Evolutionary conservation across 2,329 filamentous ascomycete genomes (phyloP).

Genomic region (Calycina herbarum): DNA sequence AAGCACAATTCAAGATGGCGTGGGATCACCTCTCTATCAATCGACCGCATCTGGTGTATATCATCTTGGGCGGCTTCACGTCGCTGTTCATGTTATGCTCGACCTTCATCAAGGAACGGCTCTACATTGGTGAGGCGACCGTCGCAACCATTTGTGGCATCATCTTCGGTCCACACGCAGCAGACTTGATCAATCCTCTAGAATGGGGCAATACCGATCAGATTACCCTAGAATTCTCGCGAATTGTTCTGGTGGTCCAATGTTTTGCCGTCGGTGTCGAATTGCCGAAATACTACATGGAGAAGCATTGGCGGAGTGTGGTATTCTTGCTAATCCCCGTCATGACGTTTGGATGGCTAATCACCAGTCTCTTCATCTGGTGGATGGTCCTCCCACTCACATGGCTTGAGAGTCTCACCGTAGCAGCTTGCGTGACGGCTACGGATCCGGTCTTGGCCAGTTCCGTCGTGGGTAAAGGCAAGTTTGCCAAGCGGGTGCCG

Average conservation of each 20-base stretch:
- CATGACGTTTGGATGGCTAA: conserved; percentile 95
- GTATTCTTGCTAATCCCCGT: conserved; percentile 85
- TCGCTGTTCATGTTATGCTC: conserved; percentile 98
- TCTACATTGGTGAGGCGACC: conserved; percentile 98
- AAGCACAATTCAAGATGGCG: conserved; percentile 54
- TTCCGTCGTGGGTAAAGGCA: conserved; percentile 97
- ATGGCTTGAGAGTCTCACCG: conserved; percentile 86
- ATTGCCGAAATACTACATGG: conserved; percentile 94
- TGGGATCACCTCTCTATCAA: conserved; percentile 85
- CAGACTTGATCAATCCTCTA: conserved; percentile 73
- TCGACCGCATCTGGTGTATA: conserved; percentile 95
- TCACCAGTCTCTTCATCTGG: conserved; percentile 93
- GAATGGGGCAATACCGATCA: conserved; percentile 83
- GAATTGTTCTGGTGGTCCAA: conserved; percentile 86
- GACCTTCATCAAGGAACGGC: conserved; percentile 94
- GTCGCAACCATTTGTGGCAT: conserved; percentile 86
- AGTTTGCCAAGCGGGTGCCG: conserved; percentile 95
- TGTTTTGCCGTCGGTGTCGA: conserved; percentile 92
- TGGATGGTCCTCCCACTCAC: conserved; percentile 77
- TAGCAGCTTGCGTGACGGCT: conserved; percentile 92
- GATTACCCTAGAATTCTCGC: conserved; percentile 84
- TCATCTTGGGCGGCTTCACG: conserved; percentile 97
- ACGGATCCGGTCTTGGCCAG: conserved; percentile 96
- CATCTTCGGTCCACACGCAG: conserved; percentile 84
- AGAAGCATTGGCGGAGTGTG: conserved; percentile 94